These are phyloP conservation scores for Clarireedia paspali DNA, from an alignment of 2,329 filamentous ascomycete genomes.

Conservation along the genomic window DNA sequence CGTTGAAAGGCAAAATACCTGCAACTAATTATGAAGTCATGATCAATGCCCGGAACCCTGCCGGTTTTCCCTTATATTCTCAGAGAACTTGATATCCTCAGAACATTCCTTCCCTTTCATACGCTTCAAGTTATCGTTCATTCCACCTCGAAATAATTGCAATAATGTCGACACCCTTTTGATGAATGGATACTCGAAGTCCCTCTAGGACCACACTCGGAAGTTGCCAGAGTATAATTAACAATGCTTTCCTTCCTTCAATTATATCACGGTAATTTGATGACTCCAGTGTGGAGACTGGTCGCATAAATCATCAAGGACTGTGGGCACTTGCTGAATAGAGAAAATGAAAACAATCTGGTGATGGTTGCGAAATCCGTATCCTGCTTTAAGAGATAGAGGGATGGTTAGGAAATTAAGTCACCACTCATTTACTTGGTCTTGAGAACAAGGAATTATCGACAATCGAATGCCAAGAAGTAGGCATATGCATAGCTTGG, in stretches of 20 bases:
- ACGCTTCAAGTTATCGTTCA: not conserved
- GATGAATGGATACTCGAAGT: not conserved
- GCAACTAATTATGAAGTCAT: slow-evolving; percentile 1
- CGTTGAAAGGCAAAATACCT: not conserved
- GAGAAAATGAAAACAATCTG: not conserved
- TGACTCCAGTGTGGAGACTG: not conserved
- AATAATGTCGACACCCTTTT: not conserved
- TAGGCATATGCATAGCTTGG: not conserved
- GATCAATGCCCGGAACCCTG: slow-evolving; percentile 1
- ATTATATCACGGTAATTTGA: slow-evolving; percentile 3
- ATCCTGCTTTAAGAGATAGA: no score
- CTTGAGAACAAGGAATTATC: not conserved
- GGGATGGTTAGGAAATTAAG: no score
- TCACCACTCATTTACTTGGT: not conserved
- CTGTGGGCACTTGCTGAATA: not conserved
- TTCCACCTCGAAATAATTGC: slow-evolving; percentile 2
- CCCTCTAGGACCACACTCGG: slow-evolving; percentile 1
- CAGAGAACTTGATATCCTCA: not conserved
- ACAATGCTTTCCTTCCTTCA: slow-evolving; percentile 7
- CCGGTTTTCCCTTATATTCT: not conserved
- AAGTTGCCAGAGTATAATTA: not conserved
- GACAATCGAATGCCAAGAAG: not conserved
- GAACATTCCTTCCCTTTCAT: not conserved
- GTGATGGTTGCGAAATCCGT: not conserved
- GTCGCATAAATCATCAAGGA: slow-evolving; percentile 12